These are phyloP conservation scores for Handroanthus guayacan DNA, from an alignment of 257 asterid genomes.

Conservation along the genomic window DNA sequence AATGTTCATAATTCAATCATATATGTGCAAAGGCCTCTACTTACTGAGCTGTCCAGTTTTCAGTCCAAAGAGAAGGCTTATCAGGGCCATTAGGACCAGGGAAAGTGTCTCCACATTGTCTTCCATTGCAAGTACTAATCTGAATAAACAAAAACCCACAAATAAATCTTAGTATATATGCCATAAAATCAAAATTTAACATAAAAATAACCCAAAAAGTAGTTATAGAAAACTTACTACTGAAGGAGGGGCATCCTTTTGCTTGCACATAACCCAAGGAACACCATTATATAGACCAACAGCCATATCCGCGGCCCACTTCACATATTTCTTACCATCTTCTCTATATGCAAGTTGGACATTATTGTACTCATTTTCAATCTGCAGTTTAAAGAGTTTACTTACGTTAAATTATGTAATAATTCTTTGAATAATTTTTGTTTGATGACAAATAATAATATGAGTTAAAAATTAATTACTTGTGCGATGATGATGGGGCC, in stretches of 20 bases:
- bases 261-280: slow-evolving; percentile 99
- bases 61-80: slow-evolving; percentile 95
- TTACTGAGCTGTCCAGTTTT: slow-evolving; percentile 98
- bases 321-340: slow-evolving; percentile 60
- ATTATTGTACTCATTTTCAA: slow-evolving; percentile 90
- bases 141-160: slow-evolving; percentile 30
- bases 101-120: slow-evolving; percentile 93
- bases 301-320: slow-evolving; percentile 94
- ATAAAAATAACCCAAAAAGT: neutral
- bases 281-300: slow-evolving; percentile 52
- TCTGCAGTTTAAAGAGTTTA: slow-evolving; percentile 41
- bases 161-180: neutral
- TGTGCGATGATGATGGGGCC: slow-evolving; percentile 97
- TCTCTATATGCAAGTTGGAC: slow-evolving; percentile 78
- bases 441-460: neutral
- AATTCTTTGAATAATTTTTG: neutral
- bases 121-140: slow-evolving; percentile 95
- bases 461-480: slow-evolving; percentile 34
- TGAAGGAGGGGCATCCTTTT: slow-evolving; percentile 71
- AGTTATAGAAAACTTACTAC: slow-evolving; percentile 52
- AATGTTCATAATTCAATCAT: neutral
- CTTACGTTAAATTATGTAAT: neutral
- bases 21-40: slow-evolving; percentile 22
- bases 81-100: slow-evolving; percentile 82
- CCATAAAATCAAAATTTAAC: too few relatives aligned